phyloP scores from a whole-genome alignment of 306 rosid genomes.

The Quillaja saponaria region DNA sequence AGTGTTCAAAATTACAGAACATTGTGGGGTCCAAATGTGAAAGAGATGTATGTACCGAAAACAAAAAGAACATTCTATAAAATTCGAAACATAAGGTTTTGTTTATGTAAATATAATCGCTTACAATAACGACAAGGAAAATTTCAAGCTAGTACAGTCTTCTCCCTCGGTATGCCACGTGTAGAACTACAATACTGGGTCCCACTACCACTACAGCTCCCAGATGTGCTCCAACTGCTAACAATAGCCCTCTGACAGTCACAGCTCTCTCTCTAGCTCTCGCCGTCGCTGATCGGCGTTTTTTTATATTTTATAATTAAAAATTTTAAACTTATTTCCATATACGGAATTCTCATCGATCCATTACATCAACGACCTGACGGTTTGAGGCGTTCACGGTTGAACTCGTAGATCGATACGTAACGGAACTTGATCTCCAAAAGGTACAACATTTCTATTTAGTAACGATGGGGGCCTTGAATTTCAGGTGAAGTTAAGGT shows the following conservation, averaged over 20 bases:
- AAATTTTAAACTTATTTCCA: no score
- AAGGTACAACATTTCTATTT: not conserved
- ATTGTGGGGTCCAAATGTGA: no score
- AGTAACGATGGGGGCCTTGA: not conserved
- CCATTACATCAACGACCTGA: no score
- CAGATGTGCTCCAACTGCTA: slow-evolving; percentile 1
- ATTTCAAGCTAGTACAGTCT: no score
- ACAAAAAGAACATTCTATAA: no score
- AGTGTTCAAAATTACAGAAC: no score
- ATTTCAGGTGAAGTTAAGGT: slow-evolving; percentile 34
- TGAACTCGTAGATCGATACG: slow-evolving; percentile 23
- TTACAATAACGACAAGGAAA: no score
- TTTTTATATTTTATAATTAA: not conserved
- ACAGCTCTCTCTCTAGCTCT: slow-evolving; percentile 33
- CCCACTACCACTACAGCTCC: not conserved
- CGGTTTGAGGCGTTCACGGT: slow-evolving; percentile 1
- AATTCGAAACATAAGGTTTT: no score
- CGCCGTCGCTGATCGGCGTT: slow-evolving; percentile 38
- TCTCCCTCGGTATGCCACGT: slow-evolving; percentile 18
- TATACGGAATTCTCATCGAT: no score
- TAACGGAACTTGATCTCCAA: not conserved
- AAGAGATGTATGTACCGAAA: no score
- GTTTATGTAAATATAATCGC: no score
- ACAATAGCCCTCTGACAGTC: not conserved
- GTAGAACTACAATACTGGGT: not conserved